These are phyloP conservation scores for Cryptococcus sp. DNA, from an alignment of 1,284 basidiomycete genomes.

Conservation along the genomic window DNA sequence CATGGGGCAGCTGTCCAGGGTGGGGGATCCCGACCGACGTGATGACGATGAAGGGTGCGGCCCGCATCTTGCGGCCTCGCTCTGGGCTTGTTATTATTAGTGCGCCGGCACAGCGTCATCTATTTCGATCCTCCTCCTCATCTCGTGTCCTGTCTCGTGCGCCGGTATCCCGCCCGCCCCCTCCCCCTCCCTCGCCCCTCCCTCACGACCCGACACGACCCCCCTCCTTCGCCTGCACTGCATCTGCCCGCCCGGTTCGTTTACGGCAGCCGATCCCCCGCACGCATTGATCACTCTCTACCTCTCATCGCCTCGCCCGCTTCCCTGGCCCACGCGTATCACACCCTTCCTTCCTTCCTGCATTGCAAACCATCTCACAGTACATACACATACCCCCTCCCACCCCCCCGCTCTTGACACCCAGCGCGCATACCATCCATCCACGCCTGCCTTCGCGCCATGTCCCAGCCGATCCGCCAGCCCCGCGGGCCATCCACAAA, in stretches of 20 bases:
- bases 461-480: constrained; percentile 36
- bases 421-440: too few relatives aligned
- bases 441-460: too few relatives aligned
- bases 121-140: not conserved
- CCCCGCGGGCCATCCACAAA: constrained; percentile 41
- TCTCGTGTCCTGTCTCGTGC: too few relatives aligned
- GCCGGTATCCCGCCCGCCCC: too few relatives aligned
- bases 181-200: constrained; percentile 1
- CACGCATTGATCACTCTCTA: not conserved
- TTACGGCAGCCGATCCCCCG: not conserved
- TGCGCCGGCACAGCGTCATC: too few relatives aligned
- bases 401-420: constrained; percentile 30
- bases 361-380: too few relatives aligned
- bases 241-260: not conserved
- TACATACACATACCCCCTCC: not conserved
- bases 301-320: not conserved
- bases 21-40: too few relatives aligned
- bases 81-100: too few relatives aligned
- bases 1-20: too few relatives aligned
- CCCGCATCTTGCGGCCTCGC: too few relatives aligned
- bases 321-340: not conserved
- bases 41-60: constrained; percentile 1
- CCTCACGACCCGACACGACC: not conserved
- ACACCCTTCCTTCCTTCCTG: too few relatives aligned
- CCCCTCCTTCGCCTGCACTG: not conserved